phyloP scores from a whole-genome alignment of 106 monocot species.

The Gastrodia elata region DNA sequence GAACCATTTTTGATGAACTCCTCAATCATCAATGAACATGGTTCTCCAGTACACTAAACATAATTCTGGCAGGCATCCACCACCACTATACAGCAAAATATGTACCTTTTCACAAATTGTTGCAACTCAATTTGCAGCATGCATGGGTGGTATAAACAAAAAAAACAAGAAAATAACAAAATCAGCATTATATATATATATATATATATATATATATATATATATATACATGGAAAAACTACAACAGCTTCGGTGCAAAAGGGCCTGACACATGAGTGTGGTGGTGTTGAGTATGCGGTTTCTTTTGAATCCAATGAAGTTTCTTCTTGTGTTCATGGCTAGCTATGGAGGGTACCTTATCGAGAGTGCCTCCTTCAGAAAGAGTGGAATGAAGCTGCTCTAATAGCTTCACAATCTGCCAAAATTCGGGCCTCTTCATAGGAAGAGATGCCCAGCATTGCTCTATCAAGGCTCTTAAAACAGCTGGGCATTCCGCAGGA shows the following conservation, averaged over 20 bases:
- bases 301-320: constrained; percentile 50
- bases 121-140: background rate
- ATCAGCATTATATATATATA: background rate
- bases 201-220: constrained; percentile 1
- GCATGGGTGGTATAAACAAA: background rate
- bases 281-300: constrained; percentile 23
- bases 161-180: background rate
- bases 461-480: constrained; percentile 58
- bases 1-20: background rate
- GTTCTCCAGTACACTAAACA: background rate
- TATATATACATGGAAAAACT: constrained; percentile 3
- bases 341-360: constrained; percentile 23
- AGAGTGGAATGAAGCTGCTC: constrained; percentile 61
- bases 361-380: constrained; percentile 46
- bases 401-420: constrained; percentile 81
- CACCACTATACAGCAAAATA: background rate
- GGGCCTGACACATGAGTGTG: background rate
- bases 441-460: constrained; percentile 60
- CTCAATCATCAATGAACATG: background rate
- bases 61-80: background rate
- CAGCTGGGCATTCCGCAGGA: constrained; percentile 47
- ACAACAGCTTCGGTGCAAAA: constrained; percentile 33
- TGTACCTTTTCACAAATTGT: background rate
- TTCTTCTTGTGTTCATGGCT: constrained; percentile 54
- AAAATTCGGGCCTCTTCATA: constrained; percentile 77